phyloP scores from a whole-genome alignment of 768 basidiomycete species.

The Russula ochroleuca region DNA sequence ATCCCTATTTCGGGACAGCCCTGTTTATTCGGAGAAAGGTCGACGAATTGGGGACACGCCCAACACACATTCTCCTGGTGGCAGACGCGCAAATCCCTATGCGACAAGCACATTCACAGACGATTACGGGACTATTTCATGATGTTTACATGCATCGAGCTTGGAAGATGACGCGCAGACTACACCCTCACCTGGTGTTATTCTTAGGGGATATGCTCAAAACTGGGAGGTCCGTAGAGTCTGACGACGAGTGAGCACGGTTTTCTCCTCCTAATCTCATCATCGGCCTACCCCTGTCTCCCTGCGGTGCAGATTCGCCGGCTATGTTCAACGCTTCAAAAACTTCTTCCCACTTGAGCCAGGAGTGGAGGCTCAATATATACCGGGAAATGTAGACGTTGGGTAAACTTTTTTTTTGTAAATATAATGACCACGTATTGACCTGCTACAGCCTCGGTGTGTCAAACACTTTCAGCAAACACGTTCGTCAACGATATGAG shows the following conservation, averaged over 20 bases:
- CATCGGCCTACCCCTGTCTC: neutral
- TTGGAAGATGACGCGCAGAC: slow-evolving; percentile 62
- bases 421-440: neutral
- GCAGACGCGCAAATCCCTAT: slow-evolving; percentile 77
- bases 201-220: slow-evolving; percentile 95
- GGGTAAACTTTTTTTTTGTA: slow-evolving; percentile 44
- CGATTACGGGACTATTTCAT: slow-evolving; percentile 59
- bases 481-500: slow-evolving; percentile 55
- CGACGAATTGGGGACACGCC: neutral
- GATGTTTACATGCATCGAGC: slow-evolving; percentile 81
- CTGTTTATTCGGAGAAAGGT: neutral
- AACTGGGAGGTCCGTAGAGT: slow-evolving; percentile 61
- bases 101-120: slow-evolving; percentile 67
- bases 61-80: slow-evolving; percentile 64
- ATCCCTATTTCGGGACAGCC: neutral
- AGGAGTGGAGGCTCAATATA: slow-evolving; percentile 54
- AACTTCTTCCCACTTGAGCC: slow-evolving; percentile 55
- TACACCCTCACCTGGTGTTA: slow-evolving; percentile 66
- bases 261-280: slow-evolving; percentile 12
- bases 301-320: slow-evolving; percentile 57
- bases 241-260: slow-evolving; percentile 61
- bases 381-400: slow-evolving; percentile 90
- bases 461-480: slow-evolving; percentile 22
- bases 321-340: slow-evolving; percentile 63
- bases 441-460: slow-evolving; percentile 19